phyloP scores from a whole-genome alignment of 2,329 filamentous ascomycete genomes.

The Hypoxylon sp. region DNA sequence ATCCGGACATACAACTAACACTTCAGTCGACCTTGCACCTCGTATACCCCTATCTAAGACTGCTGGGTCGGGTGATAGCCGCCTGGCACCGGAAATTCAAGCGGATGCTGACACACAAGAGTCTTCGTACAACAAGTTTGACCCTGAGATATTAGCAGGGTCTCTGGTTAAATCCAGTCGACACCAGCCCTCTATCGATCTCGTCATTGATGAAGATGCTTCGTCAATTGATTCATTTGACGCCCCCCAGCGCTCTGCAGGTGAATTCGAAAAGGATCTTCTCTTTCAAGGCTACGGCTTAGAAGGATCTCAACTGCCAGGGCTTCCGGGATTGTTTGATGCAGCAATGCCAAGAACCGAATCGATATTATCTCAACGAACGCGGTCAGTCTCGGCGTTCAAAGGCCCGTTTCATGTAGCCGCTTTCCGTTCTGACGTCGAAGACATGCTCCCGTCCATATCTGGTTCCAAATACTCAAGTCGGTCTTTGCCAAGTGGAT shows the following conservation, averaged over 20 bases:
- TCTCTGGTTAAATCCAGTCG: slow-evolving; percentile 17
- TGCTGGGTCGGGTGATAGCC: slow-evolving; percentile 22
- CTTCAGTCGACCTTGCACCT: slow-evolving; percentile 60
- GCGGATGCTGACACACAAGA: slow-evolving; percentile 13
- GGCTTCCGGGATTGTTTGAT: slow-evolving; percentile 49
- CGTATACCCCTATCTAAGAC: slow-evolving; percentile 39
- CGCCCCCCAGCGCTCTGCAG: slow-evolving; percentile 36
- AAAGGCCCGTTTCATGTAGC: slow-evolving; percentile 24
- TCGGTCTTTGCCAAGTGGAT: slow-evolving; percentile 26
- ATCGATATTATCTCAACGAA: slow-evolving; percentile 18
- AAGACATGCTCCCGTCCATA: slow-evolving; percentile 12
- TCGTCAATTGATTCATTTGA: slow-evolving; percentile 47
- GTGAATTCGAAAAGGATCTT: slow-evolving; percentile 51
- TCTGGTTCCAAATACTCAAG: slow-evolving; percentile 27
- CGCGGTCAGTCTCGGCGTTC: slow-evolving; percentile 1
- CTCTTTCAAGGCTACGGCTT: slow-evolving; percentile 49
- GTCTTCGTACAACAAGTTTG: slow-evolving; percentile 16
- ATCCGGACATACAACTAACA: slow-evolving; percentile 62
- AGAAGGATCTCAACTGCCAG: slow-evolving; percentile 46
- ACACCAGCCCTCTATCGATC: slow-evolving; percentile 34
- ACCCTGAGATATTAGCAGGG: slow-evolving; percentile 23
- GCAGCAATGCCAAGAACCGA: slow-evolving; percentile 13
- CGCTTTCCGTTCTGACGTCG: slow-evolving; percentile 23
- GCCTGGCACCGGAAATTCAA: slow-evolving; percentile 30
- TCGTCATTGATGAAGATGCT: slow-evolving; percentile 47